Conservation (phyloP, 352 stramenopile genomes). For the Albugo candida region DNA sequence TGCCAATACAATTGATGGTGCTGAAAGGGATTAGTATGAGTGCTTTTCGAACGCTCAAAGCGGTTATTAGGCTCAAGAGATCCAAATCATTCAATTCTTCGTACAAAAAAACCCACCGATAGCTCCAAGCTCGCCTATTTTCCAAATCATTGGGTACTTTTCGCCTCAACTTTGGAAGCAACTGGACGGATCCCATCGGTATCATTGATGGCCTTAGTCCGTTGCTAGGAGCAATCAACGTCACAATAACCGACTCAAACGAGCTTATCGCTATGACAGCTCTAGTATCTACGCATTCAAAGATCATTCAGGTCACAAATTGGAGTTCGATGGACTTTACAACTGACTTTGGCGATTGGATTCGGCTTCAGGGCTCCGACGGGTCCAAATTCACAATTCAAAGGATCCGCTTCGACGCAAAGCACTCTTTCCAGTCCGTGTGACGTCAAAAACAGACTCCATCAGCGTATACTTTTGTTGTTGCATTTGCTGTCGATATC, state of each 20-base stretch:
- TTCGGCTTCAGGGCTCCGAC: constrained; percentile 61
- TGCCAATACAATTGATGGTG: constrained; percentile 81
- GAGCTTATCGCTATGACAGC: constrained; percentile 33
- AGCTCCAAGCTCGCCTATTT: no score
- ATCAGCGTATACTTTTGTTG: constrained; percentile 40
- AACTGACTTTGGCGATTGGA: constrained; percentile 78
- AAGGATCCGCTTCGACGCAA: constrained; percentile 34
- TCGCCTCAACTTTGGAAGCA: constrained; percentile 33
- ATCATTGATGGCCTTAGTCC: constrained; percentile 65
- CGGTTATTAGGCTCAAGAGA: constrained; percentile 45
- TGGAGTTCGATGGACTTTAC: constrained; percentile 34
- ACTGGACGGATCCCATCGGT: constrained; percentile 28
- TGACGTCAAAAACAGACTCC: constrained; percentile 58
- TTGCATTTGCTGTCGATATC: constrained; percentile 54
- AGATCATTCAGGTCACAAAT: no score
- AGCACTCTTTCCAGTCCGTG: constrained; percentile 81
- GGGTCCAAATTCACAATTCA: constrained; percentile 79
- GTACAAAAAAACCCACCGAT: no score
- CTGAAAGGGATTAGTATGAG: no score
- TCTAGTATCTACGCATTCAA: constrained; percentile 65
- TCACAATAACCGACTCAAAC: constrained; percentile 78
- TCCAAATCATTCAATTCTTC: constrained; percentile 85
- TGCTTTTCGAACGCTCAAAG: constrained; percentile 25
- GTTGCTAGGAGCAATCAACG: constrained; percentile 64
- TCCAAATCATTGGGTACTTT: constrained; percentile 68